Percentiles rank a stretch among this genome's conserved stretches.
phyloP scores from a whole-genome alignment of 192 early-diverging fungal genomes.

The Spizellomyces punctatus region DNA sequence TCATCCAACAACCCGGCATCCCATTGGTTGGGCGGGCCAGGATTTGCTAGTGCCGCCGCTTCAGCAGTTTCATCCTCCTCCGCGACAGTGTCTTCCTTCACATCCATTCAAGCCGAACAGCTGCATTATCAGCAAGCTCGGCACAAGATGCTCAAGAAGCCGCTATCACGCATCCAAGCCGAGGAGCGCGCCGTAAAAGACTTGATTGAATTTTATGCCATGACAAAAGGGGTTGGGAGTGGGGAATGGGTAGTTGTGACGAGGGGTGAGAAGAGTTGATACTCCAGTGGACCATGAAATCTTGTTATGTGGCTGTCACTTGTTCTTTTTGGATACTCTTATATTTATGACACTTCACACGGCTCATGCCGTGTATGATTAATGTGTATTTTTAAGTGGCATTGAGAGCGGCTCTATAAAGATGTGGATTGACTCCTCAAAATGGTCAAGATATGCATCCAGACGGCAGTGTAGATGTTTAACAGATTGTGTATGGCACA shows the following conservation, averaged over 20 bases:
- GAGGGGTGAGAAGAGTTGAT: constrained; percentile 5
- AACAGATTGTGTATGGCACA: no score
- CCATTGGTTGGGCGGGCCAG: neutral
- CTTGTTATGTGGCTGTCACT: no score
- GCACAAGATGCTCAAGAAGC: constrained; percentile 22
- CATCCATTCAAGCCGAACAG: constrained; percentile 45
- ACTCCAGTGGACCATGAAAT: neutral
- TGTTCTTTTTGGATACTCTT: no score
- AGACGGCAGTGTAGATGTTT: no score
- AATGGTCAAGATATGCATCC: no score
- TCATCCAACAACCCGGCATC: neutral
- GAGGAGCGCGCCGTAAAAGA: constrained; percentile 43
- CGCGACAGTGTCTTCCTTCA: constrained; percentile 16
- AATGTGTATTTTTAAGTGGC: no score
- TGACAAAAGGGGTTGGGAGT: constrained; percentile 27
- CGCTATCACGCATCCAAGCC: constrained; percentile 36
- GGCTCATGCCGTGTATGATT: no score
- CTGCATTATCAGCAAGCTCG: neutral
- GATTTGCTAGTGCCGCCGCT: neutral
- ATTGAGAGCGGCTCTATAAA: no score
- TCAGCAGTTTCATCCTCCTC: no score
- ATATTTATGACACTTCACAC: no score
- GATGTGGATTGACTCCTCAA: no score
- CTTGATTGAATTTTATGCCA: constrained; percentile 36
- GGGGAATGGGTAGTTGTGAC: constrained; percentile 35